These are phyloP conservation scores for Adansonia rubrostipa DNA, from an alignment of 441 rosid genomes.

Conservation along the genomic window DNA sequence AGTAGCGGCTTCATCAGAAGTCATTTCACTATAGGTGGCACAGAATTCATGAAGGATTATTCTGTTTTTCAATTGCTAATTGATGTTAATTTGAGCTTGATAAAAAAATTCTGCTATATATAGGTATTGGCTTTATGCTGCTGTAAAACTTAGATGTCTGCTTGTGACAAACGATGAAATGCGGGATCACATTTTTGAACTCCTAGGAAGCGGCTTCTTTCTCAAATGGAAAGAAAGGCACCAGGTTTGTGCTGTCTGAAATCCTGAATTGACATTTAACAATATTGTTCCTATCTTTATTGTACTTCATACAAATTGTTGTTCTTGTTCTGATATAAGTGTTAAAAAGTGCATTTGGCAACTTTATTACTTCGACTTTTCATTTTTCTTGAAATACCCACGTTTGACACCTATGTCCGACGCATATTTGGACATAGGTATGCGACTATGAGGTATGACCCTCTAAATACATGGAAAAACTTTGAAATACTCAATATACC, in stretches of 20 bases:
- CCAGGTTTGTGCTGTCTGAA: conserved; percentile 51
- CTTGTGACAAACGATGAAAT: conserved; percentile 91
- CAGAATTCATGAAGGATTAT: not conserved
- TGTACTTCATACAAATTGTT: not conserved
- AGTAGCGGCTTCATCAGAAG: not conserved
- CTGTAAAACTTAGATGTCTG: conserved; percentile 75
- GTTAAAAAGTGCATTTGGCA: not conserved
- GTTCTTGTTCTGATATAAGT: not conserved
- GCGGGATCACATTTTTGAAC: conserved; percentile 92
- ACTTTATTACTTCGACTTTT: not conserved
- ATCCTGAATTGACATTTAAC: not conserved
- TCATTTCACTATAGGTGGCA: not conserved
- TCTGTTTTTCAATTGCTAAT: not conserved
- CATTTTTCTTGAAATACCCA: no score
- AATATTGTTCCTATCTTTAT: not conserved
- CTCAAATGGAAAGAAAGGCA: conserved; percentile 88
- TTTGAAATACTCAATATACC: no score
- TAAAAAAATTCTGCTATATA: conserved; percentile 5
- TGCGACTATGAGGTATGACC: no score
- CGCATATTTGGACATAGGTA: no score
- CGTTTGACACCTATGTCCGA: no score
- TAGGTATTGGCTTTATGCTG: conserved; percentile 92
- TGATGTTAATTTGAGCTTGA: not conserved
- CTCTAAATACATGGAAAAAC: no score
- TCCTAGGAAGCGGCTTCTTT: conserved; percentile 66